Percentiles rank a stretch among this genome's conserved stretches.
Evolutionary conservation across 192 early-diverging fungal genomes (phyloP).

Genomic region (Mortierella antarctica): DNA sequence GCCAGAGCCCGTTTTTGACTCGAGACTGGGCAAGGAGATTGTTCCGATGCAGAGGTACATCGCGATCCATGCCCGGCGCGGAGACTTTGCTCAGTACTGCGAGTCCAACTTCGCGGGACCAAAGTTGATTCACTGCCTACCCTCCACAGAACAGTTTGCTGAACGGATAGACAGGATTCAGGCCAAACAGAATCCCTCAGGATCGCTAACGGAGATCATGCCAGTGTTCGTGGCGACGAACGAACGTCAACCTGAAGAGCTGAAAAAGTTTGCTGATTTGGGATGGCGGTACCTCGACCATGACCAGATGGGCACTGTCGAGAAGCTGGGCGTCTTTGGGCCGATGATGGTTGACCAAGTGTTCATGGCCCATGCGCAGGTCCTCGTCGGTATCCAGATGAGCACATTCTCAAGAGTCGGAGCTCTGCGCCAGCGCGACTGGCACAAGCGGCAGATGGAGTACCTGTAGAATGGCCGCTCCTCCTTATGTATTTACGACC

Average conservation of each 20-base stretch:
- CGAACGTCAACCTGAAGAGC: slow-evolving; percentile 41
- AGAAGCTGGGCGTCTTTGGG: slow-evolving; percentile 43
- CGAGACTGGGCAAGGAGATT: slow-evolving; percentile 14
- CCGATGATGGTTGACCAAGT: slow-evolving; percentile 50
- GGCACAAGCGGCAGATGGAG: slow-evolving; percentile 32
- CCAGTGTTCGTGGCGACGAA: slow-evolving; percentile 53
- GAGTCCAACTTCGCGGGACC: slow-evolving; percentile 33
- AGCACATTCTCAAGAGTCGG: slow-evolving; percentile 54
- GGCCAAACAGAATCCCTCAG: slow-evolving; percentile 10
- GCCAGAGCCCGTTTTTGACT: slow-evolving; percentile 24
- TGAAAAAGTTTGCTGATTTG: slow-evolving; percentile 49
- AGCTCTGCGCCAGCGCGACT: slow-evolving; percentile 40
- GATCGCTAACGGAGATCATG: slow-evolving; percentile 20
- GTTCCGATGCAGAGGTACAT: slow-evolving; percentile 36
- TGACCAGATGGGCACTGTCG: slow-evolving; percentile 30
- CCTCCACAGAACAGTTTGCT: slow-evolving; percentile 41
- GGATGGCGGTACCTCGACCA: slow-evolving; percentile 48
- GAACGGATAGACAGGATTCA: slow-evolving; percentile 35
- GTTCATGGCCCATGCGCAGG: slow-evolving; percentile 41
- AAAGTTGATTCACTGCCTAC: slow-evolving; percentile 46
- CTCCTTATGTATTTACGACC: background rate
- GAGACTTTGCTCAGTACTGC: slow-evolving; percentile 51
- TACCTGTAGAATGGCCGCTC: slow-evolving; percentile 27
- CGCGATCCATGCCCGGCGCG: slow-evolving; percentile 46
- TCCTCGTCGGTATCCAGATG: slow-evolving; percentile 47